Evolutionary conservation across 73 alveolate species (phyloP).

Genomic region (Paramecium sexaurelia): DNA sequence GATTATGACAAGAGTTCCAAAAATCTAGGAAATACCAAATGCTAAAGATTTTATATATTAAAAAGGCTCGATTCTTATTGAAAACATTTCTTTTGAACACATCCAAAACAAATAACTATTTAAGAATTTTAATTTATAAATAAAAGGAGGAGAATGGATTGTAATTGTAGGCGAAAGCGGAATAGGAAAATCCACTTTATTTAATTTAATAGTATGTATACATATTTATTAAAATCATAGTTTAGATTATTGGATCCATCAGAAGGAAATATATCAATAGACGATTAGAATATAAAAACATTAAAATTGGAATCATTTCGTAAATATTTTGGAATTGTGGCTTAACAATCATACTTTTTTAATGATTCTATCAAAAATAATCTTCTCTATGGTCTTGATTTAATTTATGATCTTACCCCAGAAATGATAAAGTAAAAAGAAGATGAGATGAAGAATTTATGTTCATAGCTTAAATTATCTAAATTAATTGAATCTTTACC

Average conservation of each 20-base stretch:
- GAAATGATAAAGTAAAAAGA: constrained; percentile 73
- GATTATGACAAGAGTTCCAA: constrained; percentile 73
- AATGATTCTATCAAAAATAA: constrained; percentile 86
- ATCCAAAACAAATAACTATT: constrained; percentile 53
- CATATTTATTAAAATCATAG: not conserved
- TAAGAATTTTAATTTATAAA: constrained; percentile 67
- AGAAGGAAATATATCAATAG: constrained; percentile 77
- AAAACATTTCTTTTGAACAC: constrained; percentile 72
- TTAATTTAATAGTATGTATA: constrained; percentile 74
- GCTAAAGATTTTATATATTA: constrained; percentile 75
- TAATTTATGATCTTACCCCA: constrained; percentile 38
- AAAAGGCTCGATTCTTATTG: constrained; percentile 81
- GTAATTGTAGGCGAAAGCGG: constrained; percentile 92
- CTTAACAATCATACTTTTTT: constrained; percentile 84
- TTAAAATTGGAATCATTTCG: constrained; percentile 82
- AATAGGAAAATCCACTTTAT: constrained; percentile 84
- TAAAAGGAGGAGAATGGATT: constrained; percentile 77
- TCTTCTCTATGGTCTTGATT: constrained; percentile 74
- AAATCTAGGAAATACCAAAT: constrained; percentile 75
- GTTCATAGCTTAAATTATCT: constrained; percentile 77
- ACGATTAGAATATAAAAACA: constrained; percentile 78
- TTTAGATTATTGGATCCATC: constrained; percentile 75
- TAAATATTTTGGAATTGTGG: constrained; percentile 75
- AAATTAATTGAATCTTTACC: constrained; percentile 77
- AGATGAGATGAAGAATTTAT: constrained; percentile 77